Conservation (phyloP, 1,139 yeast genomes). For the Scheffersomyces illinoinensis region DNA sequence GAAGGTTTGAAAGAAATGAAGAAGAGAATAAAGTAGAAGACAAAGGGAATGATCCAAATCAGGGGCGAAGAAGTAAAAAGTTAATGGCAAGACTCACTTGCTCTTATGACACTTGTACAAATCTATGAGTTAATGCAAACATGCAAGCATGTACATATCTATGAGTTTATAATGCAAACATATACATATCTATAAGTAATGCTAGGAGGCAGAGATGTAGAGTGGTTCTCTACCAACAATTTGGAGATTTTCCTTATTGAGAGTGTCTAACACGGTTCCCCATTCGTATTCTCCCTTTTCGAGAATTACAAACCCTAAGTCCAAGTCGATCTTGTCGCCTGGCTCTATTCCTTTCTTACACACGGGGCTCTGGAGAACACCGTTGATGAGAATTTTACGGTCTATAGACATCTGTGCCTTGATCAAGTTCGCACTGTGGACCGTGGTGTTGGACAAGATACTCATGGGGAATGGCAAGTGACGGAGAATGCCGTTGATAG, state of each 20-base stretch:
- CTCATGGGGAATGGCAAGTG: constrained; percentile 55
- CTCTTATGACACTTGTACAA: not conserved
- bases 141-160: constrained; percentile 1
- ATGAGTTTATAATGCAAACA: constrained; percentile 1
- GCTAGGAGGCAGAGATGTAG: constrained; percentile 27
- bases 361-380: constrained; percentile 57
- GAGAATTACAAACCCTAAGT: constrained; percentile 59
- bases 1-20: not conserved
- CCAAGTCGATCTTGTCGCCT: constrained; percentile 39
- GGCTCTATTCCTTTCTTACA: constrained; percentile 42
- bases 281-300: constrained; percentile 79
- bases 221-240: constrained; percentile 36
- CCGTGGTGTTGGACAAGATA: constrained; percentile 10
- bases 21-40: not conserved
- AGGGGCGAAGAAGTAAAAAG: not conserved
- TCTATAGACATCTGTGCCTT: constrained; percentile 41
- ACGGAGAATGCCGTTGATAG: constrained; percentile 60
- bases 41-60: not conserved
- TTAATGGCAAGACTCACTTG: not conserved
- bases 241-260: constrained; percentile 19
- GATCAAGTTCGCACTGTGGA: constrained; percentile 12
- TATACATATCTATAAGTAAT: constrained; percentile 5
- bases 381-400: constrained; percentile 58
- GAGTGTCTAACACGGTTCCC: constrained; percentile 67
- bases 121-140: no score